Evolutionary conservation across 2,329 filamentous ascomycete genomes (phyloP), one percentile per base, ranked within the genome.

Genomic region (Penicillium sp.): DNA sequence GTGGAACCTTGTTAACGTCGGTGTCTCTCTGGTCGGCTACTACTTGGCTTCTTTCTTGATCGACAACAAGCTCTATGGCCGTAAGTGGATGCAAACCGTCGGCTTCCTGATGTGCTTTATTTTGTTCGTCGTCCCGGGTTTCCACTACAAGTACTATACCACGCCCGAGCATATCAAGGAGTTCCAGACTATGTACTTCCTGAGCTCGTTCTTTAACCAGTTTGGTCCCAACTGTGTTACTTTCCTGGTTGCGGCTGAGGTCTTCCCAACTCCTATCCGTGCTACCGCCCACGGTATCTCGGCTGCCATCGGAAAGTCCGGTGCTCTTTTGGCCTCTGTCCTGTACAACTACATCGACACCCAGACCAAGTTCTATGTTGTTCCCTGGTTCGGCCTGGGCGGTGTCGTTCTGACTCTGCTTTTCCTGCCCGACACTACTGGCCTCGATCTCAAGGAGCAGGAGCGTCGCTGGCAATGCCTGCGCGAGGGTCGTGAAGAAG

Each of bases 161-260:
- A 38, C 44, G 16, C 76, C 76, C 40, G 73, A 77, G 1, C 81
- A 88, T 60, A 85, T 96, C 67, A 83, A 88, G 63, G 76, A 78
- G n/a, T 97, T 97, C 84, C 90, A 96, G 75, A 83, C 90, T 65
- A 95, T 97, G 89, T 96, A 96, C 79, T 96, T 95, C 74, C 70
- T 97, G 59, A 95, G 89, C 6, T 95, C 88, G 20, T 97, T 97
- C 77, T 97, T 97, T 84, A 96, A 96, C 79, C 91, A 97, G 69
- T 97, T 97, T 64, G 91, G 91, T 10, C 91, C 91, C 70, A 97
- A 97, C 79, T 85, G 83, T 38, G 89, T 96, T 62, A 95, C 90
- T 52, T 97, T 97, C 86, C 81, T 97, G 57, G 87, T 95, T 28
- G 91, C 91, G 35, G 91, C 89, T 35, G 91, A 97, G 69, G 89